Base-by-base conservation (phyloP, 1,284 basidiomycete genomes). In the Stygiomarasmius scandens region DNA sequence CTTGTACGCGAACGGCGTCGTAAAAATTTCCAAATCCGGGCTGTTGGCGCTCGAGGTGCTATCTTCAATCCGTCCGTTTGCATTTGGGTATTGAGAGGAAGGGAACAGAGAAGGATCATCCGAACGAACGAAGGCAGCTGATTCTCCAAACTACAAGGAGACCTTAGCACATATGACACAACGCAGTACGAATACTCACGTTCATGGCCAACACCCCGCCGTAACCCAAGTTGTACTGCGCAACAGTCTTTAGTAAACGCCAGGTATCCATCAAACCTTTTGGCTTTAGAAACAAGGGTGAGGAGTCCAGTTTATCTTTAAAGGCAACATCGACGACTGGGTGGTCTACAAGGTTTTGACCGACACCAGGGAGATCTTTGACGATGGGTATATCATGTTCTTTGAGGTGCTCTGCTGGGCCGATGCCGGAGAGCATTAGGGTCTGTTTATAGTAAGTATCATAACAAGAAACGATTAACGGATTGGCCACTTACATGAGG, bases 351-450 rank as follows among this genome's bases (percentile, higher is more conserved):
- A 88, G 77, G 63, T 87, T 77, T 2, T 76, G 69, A 10, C 87
- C 85, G 8, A 90, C 87, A 8, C 80, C 82, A 0, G 84, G 79
- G 2, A 83, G 73, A 60, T 88, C 80, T 41, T 77, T 68, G 1
- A 87, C 64, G 14, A 87, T 68, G 0, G 79, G 74, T 27, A 90
- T 84, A 8, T 66, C 63, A 56, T 81, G 73, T 34, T 73, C 66
- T 9, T 71, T 61, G n/a, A 90, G 77, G 20, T 87, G 77, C 16
- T 74, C 69, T 2, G 76, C 75, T 19, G 86, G 83, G 0, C 89
- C 89, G 22, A 90, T 69, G 3, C 90, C 90, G 16, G 86, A 88
- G 32, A 90, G 76, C 76, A 90, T 79, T 12, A 93, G 78, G 43
- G 92, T 80, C 76, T 92, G 69, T 2, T n/a, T 49, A 23, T n/a